These are phyloP conservation scores for Coelastrella sp. DNA, from an alignment of 139 green algal species.

Conservation along the genomic window DNA sequence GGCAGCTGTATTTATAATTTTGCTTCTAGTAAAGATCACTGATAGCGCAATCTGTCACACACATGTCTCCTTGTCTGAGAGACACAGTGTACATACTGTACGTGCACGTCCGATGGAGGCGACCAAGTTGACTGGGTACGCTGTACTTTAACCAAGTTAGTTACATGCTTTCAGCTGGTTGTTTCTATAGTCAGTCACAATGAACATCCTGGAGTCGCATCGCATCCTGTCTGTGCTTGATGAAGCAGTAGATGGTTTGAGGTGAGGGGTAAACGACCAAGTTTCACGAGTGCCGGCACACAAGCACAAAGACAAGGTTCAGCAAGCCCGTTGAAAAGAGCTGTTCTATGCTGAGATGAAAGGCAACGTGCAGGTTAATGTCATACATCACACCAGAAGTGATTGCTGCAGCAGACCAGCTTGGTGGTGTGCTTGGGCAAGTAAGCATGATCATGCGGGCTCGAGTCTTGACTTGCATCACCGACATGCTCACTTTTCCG, in stretches of 20 bases:
- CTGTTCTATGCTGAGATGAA: neutral
- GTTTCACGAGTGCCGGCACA: too few species aligned
- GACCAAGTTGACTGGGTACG: neutral
- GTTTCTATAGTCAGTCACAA: neutral
- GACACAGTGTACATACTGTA: neutral
- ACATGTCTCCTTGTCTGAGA: too few species aligned
- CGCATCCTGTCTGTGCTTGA: conserved; percentile 49
- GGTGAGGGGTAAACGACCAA: conserved; percentile 14
- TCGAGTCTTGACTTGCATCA: neutral
- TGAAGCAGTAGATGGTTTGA: conserved; percentile 39
- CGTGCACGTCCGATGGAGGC: neutral
- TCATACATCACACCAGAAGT: conserved; percentile 45
- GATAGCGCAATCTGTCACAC: too few species aligned
- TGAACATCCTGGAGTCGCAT: conserved; percentile 46
- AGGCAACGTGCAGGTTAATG: conserved; percentile 12
- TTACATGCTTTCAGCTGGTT: neutral
- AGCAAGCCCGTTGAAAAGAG: neutral
- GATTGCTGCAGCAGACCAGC: conserved; percentile 33
- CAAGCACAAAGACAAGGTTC: neutral
- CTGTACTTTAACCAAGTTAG: neutral
- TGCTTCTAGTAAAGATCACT: too few species aligned
- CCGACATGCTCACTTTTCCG: too few species aligned
- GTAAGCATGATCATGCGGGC: neutral
- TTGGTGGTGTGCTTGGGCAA: conserved; percentile 38
- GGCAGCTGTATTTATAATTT: too few species aligned